Evolutionary conservation across 139 green algal genomes (phyloP), one percentile per base, ranked within the genome.

Genomic region (Limnomonas spitsbergensis): DNA sequence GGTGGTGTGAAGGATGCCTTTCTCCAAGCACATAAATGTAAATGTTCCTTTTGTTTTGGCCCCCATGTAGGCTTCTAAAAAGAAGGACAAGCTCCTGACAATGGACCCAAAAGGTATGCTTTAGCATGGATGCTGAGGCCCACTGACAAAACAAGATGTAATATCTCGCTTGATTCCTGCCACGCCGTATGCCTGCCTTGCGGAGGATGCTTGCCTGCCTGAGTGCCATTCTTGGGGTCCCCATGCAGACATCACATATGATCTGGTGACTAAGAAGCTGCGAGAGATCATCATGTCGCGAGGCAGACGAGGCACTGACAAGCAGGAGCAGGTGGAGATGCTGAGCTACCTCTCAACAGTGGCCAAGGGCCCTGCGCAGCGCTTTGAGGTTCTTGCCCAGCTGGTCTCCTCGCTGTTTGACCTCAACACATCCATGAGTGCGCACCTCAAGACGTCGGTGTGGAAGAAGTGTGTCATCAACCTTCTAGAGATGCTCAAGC

Each of bases 231-330:
- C n/a, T n/a, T n/a, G n/a, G n/a, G n/a, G n/a, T 32, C 29, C 3
- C 68, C 14, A 4, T 32, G 29, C 68, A 74, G 68, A 98, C 56
- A 97, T 98, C 81, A 96, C 94, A 2, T 98, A 94, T 66, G 94
- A 97, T 75, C 95, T 99, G 93, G 94, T 99, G 20, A 83, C 86
- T 39, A 87, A 93, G 42, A 99, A 99, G 91, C 88, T 98, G 66
- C 81, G 85, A 27, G 96, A 99, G 84, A 93, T 99, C 37, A 81
- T 95, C 29, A 73, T 91, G 54, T 82, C 85, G 0, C 89, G 95
- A 27, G 95, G 95, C 68, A 92, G 92, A 71, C 93, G 94, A n/a
- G 92, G 92, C 38, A 92, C 94, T 0, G 94, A 99, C 85, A 88
- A 94, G 29, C 77, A 91, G 75, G 95, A 98, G 80, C 84, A 92